Base-by-base conservation (phyloP, 805 yeast genomes). In the Zygosaccharomyces siamensis region DNA sequence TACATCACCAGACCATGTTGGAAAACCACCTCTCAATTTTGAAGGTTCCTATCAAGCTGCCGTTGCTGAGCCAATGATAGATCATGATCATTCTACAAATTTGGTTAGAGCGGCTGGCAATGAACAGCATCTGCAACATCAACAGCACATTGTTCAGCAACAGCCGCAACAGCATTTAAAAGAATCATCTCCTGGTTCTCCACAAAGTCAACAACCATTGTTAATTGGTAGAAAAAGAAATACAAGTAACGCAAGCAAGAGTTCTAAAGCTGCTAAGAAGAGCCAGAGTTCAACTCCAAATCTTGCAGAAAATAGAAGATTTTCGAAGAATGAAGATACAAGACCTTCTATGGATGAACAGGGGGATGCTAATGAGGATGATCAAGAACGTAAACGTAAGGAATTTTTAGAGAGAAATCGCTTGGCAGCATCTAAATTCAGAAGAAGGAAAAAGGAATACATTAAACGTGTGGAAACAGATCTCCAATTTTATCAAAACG, bases 371-470 rank as follows among this genome's bases (percentile, higher is more conserved):
- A 46, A 27, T 26, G 48, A 31, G 21, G 40, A 86, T 72, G 96
- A 87, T 68, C 78, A 84, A 69, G 89, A 86, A 61, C 61, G 60
- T n/a, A 66, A 59, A 40, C 78, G 90, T 54, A 81, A 76, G 63
- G 83, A 74, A 62, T 92, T 80, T 60, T 68, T 93, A 55, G 99
- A 93, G 64, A 76, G 98, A 54, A 93, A 93, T 67, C 76, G 99
- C 49, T 80, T 93, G 7, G 99, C 99, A 0, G 99, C 99, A 0
- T 81, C 93, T 21, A 90, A 89, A 64, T 93, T 98, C 72, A 79
- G 99, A 51, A 95, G 87, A 68, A 79, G 97, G 49, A 93, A 93
- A 74, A 93, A 93, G 72, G 89, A 87, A 63, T 84, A 85, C 74
- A 78, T 89, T 30, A 82, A 79, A 49, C 85, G 84, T 57, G 84